A percentile compares a stretch with the other conserved stretches of the same genome.
phyloP scores from a whole-genome alignment of 192 early-diverging fungal species.

The Diversispora epigaea region DNA sequence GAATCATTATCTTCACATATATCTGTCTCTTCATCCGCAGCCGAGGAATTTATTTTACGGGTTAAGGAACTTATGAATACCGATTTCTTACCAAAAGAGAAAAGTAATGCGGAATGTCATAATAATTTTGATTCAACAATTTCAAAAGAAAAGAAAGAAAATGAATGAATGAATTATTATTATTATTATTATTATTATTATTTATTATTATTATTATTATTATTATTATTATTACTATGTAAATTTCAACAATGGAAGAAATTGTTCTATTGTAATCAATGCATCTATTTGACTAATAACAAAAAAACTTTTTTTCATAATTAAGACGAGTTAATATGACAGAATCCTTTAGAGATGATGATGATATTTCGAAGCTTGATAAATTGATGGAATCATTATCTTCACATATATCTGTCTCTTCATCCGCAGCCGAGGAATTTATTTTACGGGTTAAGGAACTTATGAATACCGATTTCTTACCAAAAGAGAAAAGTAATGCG shows the following conservation, averaged over 20 bases:
- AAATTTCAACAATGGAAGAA: background rate
- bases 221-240: background rate
- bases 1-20: slow-evolving; percentile 26
- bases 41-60: slow-evolving; percentile 3
- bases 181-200: background rate
- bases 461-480: background rate
- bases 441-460: slow-evolving; percentile 7
- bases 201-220: background rate
- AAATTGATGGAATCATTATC: slow-evolving; percentile 25
- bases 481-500: background rate
- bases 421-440: background rate
- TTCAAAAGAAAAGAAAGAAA: background rate
- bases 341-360: slow-evolving; percentile 6
- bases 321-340: slow-evolving; percentile 28
- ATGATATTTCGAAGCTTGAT: slow-evolving; percentile 12
- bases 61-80: slow-evolving; percentile 10
- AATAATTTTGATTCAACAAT: background rate
- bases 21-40: background rate
- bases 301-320: background rate
- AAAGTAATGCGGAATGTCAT: background rate
- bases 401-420: slow-evolving; percentile 19
- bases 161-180: background rate
- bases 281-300: background rate
- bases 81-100: background rate
- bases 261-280: background rate